A percentile compares a stretch with the other conserved stretches of the same genome.
Conservation (phyloP, 1,139 yeast species). For the Saccharomyces hybrid region DNA sequence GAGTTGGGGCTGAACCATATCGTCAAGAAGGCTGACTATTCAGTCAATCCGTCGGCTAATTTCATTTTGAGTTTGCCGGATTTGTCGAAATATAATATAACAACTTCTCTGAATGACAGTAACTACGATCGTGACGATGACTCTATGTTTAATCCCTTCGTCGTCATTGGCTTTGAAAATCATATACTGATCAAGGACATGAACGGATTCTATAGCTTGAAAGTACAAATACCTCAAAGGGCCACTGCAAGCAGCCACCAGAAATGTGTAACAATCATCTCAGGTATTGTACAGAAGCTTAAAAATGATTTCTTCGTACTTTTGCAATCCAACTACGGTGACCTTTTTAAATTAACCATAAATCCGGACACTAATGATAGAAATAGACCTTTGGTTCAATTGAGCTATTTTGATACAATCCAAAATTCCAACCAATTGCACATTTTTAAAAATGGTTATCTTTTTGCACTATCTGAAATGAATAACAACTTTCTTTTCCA, state of each 20-base stretch:
- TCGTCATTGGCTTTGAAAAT: slow-evolving; percentile 44
- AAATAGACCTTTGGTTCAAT: slow-evolving; percentile 34
- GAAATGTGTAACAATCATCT: slow-evolving; percentile 34
- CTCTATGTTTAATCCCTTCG: slow-evolving; percentile 48
- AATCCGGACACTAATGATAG: slow-evolving; percentile 37
- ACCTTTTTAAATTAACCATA: slow-evolving; percentile 62
- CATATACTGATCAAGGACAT: slow-evolving; percentile 41
- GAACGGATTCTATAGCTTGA: slow-evolving; percentile 30
- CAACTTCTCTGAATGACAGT: slow-evolving; percentile 7
- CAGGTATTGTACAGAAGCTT: slow-evolving; percentile 58
- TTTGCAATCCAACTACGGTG: slow-evolving; percentile 67
- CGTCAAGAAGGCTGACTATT: slow-evolving; percentile 42
- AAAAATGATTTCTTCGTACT: slow-evolving; percentile 61
- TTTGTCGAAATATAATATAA: slow-evolving; percentile 19
- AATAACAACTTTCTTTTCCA: slow-evolving; percentile 65
- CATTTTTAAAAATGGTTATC: slow-evolving; percentile 67
- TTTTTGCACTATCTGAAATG: slow-evolving; percentile 58
- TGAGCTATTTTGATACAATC: slow-evolving; percentile 73
- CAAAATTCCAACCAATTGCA: slow-evolving; percentile 49
- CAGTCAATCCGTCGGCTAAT: slow-evolving; percentile 36
- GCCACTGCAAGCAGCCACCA: slow-evolving; percentile 13
- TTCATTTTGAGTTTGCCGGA: slow-evolving; percentile 28
- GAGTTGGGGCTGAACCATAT: slow-evolving; percentile 83
- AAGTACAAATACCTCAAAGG: slow-evolving; percentile 49
- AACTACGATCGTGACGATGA: slow-evolving; percentile 28